These are phyloP conservation scores for Gnetum montanum DNA, from an alignment of 75 land plant genomes.

Conservation along the genomic window DNA sequence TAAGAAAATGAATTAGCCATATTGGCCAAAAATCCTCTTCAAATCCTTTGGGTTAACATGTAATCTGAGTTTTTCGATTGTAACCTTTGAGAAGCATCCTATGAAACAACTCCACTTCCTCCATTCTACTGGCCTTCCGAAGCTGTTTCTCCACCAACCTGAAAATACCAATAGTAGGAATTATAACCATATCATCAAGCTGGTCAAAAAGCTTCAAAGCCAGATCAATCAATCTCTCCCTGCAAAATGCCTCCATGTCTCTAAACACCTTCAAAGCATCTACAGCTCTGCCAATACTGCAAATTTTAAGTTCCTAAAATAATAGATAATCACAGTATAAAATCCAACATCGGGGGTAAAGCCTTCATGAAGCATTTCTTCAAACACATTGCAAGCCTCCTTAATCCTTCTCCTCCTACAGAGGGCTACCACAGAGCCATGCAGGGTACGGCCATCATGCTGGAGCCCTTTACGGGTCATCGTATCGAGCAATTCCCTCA, in stretches of 20 bases:
- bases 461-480: not conserved
- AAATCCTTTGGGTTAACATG: not conserved
- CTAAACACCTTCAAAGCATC: not conserved
- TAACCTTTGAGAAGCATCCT: not conserved
- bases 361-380: not conserved
- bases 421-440: not conserved
- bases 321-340: not conserved
- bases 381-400: not conserved
- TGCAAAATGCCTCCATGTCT: not conserved
- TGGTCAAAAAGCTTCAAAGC: not conserved
- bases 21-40: not conserved
- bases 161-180: not conserved
- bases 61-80: not conserved
- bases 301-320: not conserved
- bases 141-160: not conserved
- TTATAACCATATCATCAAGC: not conserved
- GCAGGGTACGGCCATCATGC: not conserved
- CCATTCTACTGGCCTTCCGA: not conserved
- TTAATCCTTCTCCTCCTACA: not conserved
- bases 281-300: not conserved
- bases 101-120: not conserved
- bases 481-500: not conserved
- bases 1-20: no score
- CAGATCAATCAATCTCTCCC: not conserved
- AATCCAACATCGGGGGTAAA: not conserved